Evolutionary conservation across 2,329 filamentous ascomycete species (phyloP).

Genomic region (Endothia cerciana): DNA sequence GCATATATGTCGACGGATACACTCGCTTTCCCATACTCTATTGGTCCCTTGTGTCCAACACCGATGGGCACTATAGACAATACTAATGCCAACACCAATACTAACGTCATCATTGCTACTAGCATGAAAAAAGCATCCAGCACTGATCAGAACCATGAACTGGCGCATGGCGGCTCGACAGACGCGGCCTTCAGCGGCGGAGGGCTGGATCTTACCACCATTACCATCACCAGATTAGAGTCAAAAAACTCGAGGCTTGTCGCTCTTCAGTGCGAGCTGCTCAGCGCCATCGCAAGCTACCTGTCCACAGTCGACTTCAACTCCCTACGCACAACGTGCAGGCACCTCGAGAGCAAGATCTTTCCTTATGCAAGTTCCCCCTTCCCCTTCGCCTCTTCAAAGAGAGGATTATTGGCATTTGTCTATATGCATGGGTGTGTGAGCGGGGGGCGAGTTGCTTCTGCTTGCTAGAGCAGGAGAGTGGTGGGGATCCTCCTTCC

Average conservation of each 20-base stretch:
- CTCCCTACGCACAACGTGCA: conserved; percentile 58
- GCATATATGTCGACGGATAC: conserved; percentile 1
- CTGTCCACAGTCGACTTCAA: conserved; percentile 61
- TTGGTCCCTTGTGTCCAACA: background rate
- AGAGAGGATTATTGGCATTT: no score
- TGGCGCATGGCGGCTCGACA: background rate
- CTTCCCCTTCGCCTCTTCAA: no score
- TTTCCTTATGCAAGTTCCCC: conserved; percentile 42
- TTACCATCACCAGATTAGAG: no score
- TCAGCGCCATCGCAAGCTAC: conserved; percentile 56
- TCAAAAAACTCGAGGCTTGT: conserved; percentile 22
- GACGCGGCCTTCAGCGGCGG: background rate
- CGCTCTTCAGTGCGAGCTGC: conserved; percentile 60
- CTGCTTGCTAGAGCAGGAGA: no score
- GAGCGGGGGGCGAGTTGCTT: no score
- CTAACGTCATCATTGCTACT: background rate
- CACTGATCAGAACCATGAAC: no score
- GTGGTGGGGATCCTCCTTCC: no score
- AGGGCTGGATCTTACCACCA: no score
- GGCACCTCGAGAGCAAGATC: conserved; percentile 55
- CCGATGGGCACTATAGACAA: conserved; percentile 3
- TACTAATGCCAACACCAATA: conserved; percentile 4
- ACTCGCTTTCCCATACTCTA: background rate
- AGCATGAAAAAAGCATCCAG: background rate
- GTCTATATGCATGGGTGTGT: no score